A percentile compares a stretch with the other conserved stretches of the same genome.
Conservation (phyloP, 1,139 yeast species). For the Yamadazyma triangularis region DNA sequence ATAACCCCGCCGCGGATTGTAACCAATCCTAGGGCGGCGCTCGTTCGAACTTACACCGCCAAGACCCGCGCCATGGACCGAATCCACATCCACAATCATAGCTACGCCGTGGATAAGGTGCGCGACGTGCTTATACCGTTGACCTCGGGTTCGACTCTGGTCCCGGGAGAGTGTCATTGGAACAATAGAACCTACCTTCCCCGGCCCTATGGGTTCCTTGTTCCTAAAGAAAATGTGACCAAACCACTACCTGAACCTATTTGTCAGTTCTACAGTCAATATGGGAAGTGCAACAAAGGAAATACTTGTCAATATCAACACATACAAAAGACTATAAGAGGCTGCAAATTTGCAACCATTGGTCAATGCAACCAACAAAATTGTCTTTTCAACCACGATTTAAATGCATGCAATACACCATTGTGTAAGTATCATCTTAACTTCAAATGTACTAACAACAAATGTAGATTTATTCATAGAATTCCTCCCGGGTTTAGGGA, state of each 20-base stretch:
- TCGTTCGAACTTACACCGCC: no score
- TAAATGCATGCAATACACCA: slow-evolving; percentile 63
- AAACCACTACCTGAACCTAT: neutral
- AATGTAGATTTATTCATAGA: slow-evolving; percentile 52
- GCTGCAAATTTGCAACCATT: slow-evolving; percentile 49
- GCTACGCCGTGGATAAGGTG: no score
- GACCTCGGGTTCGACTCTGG: no score
- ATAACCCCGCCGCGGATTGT: no score
- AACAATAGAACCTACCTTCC: no score
- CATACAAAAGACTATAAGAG: slow-evolving; percentile 42
- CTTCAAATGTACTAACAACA: slow-evolving; percentile 49
- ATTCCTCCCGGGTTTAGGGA: slow-evolving; percentile 1
- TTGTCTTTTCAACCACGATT: slow-evolving; percentile 56
- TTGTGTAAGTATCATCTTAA: slow-evolving; percentile 51
- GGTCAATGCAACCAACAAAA: slow-evolving; percentile 44
- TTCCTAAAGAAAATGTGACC: no score
- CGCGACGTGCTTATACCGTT: no score
- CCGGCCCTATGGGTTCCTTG: no score
- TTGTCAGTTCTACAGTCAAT: neutral
- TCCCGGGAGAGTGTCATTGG: no score
- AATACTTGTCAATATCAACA: slow-evolving; percentile 54
- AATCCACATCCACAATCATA: no score
- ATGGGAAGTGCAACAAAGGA: slow-evolving; percentile 54
- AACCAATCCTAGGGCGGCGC: no score
- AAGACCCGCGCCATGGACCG: no score